Evolutionary conservation across 2,329 filamentous ascomycete genomes (phyloP), one percentile per base, ranked within the genome.

Genomic region (Ascocoryne sarcoides): DNA sequence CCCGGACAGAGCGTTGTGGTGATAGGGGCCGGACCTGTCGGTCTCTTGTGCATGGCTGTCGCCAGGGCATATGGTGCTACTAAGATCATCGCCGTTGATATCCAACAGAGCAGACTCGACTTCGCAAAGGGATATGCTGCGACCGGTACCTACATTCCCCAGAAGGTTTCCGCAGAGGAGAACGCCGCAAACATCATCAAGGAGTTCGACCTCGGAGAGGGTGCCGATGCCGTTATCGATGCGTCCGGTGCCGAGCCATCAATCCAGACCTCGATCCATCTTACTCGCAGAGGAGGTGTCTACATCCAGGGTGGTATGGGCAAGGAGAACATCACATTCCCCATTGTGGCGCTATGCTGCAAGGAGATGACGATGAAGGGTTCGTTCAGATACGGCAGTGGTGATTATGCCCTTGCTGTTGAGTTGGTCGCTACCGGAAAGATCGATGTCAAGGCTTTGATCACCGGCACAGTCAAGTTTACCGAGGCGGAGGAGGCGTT

Each of bases 291-390:
- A 34, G 85, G 85, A 41, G 85, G 85, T 21, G 80, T 74, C 12
- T 90, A 86, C 55, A 81, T 93, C 7, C 87, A 93, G 66, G 86
- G 80, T 44, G 89, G 89, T 40, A 94, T 95, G 87, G 90, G 90
- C 57, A 84, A 82, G 60, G 64, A 78, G 29, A 85, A 95, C 57
- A 89, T 95, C 61, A 84, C 65, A 7, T 95, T 95, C 68, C 90
- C 90, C 37, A 94, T 96, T 60, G 84, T 90, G 75, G 82, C 84
- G 4, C 71, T 93, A 58, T 93, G 88, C 62, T 73, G 80, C 37
- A 95, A 95, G 68, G 90, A 96, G 69, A 70, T 95, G 37, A 93
- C 81, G 9, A 73, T 84, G 34, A 84, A 82, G 59, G 90, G 90
- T 16, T 89, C 82, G 47, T 96, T 96, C 72, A 77, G 90, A 29